These are phyloP conservation scores for Colletotrichum lini DNA, from an alignment of 2,329 filamentous ascomycete species.

Conservation along the genomic window DNA sequence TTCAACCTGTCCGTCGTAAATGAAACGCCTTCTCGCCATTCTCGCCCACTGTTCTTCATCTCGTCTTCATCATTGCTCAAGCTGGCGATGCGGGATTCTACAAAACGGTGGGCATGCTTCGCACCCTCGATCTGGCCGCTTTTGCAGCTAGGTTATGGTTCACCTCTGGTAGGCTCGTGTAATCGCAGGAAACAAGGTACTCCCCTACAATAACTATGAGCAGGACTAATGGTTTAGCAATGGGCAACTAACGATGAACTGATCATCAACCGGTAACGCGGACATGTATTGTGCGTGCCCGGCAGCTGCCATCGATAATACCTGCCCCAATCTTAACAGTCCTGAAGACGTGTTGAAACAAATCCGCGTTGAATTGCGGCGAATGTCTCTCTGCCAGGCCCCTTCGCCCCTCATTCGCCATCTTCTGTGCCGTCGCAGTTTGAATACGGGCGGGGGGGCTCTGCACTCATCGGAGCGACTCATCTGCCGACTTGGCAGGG, in stretches of 20 bases:
- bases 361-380: not conserved
- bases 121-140: not conserved
- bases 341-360: not conserved
- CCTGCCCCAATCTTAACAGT: not conserved
- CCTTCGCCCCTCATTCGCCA: not conserved
- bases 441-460: not conserved
- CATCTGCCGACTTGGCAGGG: not conserved
- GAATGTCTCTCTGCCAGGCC: not conserved
- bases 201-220: not conserved
- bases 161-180: not conserved
- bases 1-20: conserved; percentile 37
- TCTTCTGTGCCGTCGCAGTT: not conserved
- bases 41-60: conserved; percentile 24
- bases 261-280: not conserved
- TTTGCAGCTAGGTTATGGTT: not conserved
- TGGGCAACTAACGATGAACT: not conserved
- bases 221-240: conserved; percentile 8
- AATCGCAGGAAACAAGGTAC: conserved; percentile 5
- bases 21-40: conserved; percentile 38
- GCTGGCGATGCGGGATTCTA: conserved; percentile 2
- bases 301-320: not conserved
- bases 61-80: conserved; percentile 21
- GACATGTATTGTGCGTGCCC: not conserved
- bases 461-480: not conserved
- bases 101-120: conserved; percentile 18